Evolutionary conservation across 352 stramenopile genomes (phyloP), one percentile per base, ranked within the genome.

Genomic region (Pythium diclinum): DNA sequence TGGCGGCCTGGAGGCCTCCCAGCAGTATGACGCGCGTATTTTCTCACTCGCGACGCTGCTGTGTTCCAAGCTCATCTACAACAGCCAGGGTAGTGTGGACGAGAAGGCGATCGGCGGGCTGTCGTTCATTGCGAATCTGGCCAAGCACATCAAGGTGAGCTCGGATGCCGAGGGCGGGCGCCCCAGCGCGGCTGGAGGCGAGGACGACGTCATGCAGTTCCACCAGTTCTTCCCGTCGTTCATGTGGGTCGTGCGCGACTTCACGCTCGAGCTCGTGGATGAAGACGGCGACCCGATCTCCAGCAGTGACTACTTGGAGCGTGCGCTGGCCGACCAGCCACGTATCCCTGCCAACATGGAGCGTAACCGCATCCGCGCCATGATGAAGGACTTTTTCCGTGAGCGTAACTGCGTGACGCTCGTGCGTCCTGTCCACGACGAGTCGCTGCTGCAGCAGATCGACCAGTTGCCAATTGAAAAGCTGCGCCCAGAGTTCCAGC

Each of bases 181-280:
- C 28, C 49, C 54, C 17, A 69, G 49, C 30, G 53, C 55, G 7
- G 64, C 68, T 36, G 59, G 48, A 14, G 71, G 71, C 25, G 75
- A 88, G 48, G 79, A 87, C 38, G 81, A 92, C 40, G 74, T 83
- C 21, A 80, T 78, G 74, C 79, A 92, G 68, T 87, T 93, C 51
- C 81, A 90, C 71, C 81, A 77, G 42, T 95, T 95, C 65, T 95
- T 96, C 67, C 88, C 88, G 55, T 91, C 81, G 10, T 96, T 96
- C 65, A 67, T 93, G 28, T 96, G 88, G 88, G 76, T 96, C 48
- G 83, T 96, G 28, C 81, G 88, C 56, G 88, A 96, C 58, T 96
- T 96, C 58, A 89, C 88, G 28, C 73, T 96, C 13, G 81, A 95
- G 55, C 74, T 96, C 10, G 81, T 94, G 36, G 84, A 94, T 57